A percentile compares a stretch with the other conserved stretches of the same genome.
Evolutionary conservation across 768 basidiomycete species (phyloP).

Genomic region (Hypsizygus marmoreus): DNA sequence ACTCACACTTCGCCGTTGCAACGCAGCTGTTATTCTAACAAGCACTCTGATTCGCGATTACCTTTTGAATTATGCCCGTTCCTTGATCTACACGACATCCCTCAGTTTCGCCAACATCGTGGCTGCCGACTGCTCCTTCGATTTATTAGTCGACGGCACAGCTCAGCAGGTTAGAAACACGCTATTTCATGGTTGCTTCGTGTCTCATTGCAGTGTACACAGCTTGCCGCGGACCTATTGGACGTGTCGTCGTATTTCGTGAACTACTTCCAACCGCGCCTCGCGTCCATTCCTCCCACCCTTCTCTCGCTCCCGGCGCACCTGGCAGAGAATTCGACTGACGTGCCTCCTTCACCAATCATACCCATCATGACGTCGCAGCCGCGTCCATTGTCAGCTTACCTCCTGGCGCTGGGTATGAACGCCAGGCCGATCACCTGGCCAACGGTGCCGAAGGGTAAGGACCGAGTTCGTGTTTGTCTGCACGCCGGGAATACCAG

Average conservation of each 20-base stretch:
- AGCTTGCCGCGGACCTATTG: conserved; percentile 42
- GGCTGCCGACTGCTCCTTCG: conserved; percentile 76
- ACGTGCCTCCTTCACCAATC: conserved; percentile 63
- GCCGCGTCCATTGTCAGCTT: conserved; percentile 74
- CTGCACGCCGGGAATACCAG: conserved; percentile 75
- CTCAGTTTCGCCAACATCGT: conserved; percentile 76
- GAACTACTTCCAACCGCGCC: conserved; percentile 29
- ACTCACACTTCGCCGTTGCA: neutral
- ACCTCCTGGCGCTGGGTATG: conserved; percentile 56
- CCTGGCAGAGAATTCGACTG: conserved; percentile 21
- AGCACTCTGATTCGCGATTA: conserved; percentile 76
- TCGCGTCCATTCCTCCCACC: conserved; percentile 32
- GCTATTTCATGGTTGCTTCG: neutral
- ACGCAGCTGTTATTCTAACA: conserved; percentile 72
- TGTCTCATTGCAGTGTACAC: neutral
- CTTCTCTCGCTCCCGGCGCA: conserved; percentile 40
- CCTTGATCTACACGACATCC: conserved; percentile 91
- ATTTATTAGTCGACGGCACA: conserved; percentile 70
- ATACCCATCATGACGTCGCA: conserved; percentile 80
- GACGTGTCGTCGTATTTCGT: conserved; percentile 46
- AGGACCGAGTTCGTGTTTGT: conserved; percentile 86
- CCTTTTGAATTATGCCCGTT: conserved; percentile 88
- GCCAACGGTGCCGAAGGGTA: conserved; percentile 89
- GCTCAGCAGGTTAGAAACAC: conserved; percentile 50
- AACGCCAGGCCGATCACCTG: conserved; percentile 78